Conservation (phyloP, 164 flowering plant species). For the grape (Vitis vinifera) region ASM3070453v1 NC_081814.1:12656001-12656500, state of each 20-base stretch:
- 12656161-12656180: slow-evolving; percentile 11
- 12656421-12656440: slow-evolving; percentile 92
- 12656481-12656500: slow-evolving; percentile 91
- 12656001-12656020: no score
- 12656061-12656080: no score
- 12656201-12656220: slow-evolving; percentile 91
- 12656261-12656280: slow-evolving; percentile 84
- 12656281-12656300: slow-evolving; percentile 98
- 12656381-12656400: slow-evolving; percentile 81
- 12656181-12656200: slow-evolving; percentile 85
- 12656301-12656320: slow-evolving; percentile 96
- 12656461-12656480: slow-evolving; percentile 89
- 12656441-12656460: slow-evolving; percentile 96
- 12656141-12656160: background rate
- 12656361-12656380: slow-evolving; percentile 73
- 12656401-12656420: slow-evolving; percentile 92
- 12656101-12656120: no score
- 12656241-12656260: slow-evolving; percentile 88
- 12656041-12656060: no score
- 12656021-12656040: no score
- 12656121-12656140: background rate
- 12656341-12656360: slow-evolving; percentile 92
- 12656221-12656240: slow-evolving; percentile 93
- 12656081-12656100: no score
- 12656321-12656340: slow-evolving; percentile 97